Evolutionary conservation across 495 filamentous ascomycete species (phyloP).

Genomic region (Tuber melanosporum): DNA sequence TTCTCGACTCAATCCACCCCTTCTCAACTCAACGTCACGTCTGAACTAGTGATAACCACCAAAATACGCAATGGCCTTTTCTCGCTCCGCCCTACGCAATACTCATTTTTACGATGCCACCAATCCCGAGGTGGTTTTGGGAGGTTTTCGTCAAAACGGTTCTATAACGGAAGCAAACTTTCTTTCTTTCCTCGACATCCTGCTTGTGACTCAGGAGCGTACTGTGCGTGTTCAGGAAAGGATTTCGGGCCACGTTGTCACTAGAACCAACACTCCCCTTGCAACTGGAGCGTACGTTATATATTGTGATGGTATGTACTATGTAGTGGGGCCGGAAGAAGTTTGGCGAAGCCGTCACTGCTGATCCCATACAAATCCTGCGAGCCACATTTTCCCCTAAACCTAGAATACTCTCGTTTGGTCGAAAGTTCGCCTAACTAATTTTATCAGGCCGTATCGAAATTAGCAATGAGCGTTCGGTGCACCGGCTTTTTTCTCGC

Average conservation of each 20-base stretch:
- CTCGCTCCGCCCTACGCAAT: constrained; percentile 25
- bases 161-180: constrained; percentile 37
- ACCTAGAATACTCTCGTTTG: constrained; percentile 1
- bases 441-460: constrained; percentile 16
- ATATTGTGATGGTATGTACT: constrained; percentile 19
- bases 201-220: constrained; percentile 19
- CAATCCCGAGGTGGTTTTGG: constrained; percentile 28
- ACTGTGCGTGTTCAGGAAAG: constrained; percentile 27
- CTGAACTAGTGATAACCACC: neutral
- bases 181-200: constrained; percentile 36
- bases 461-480: constrained; percentile 21
- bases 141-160: constrained; percentile 32
- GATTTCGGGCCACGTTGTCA: constrained; percentile 26
- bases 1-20: neutral
- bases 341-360: neutral
- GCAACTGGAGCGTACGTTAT: constrained; percentile 21
- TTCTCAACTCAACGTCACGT: neutral
- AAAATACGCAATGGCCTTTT: constrained; percentile 11
- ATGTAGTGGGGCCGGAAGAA: neutral
- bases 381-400: neutral
- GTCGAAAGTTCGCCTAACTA: constrained; percentile 3
- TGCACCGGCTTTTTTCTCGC: constrained; percentile 25
- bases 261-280: constrained; percentile 20
- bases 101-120: constrained; percentile 32
- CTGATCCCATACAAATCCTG: neutral